These are phyloP conservation scores for Trypanosoma lewisi DNA, from an alignment of 208 protist genomes.

Conservation along the genomic window DNA sequence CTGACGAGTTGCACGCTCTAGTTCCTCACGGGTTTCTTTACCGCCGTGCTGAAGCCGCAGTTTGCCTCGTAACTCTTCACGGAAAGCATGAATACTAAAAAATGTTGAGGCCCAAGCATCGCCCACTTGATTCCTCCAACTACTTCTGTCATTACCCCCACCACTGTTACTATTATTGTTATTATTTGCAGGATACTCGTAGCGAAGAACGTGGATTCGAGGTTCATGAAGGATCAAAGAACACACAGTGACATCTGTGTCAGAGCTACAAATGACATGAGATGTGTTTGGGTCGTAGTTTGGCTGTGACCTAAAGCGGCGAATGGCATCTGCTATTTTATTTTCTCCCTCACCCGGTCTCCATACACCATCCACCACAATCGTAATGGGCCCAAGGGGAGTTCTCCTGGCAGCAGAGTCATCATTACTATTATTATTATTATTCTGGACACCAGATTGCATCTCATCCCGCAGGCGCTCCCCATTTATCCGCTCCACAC, in stretches of 20 bases:
- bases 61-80: slow-evolving; percentile 52
- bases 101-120: slow-evolving; percentile 81
- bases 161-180: not conserved
- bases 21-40: not conserved
- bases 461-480: slow-evolving; percentile 54
- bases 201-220: slow-evolving; percentile 95
- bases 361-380: slow-evolving; percentile 94
- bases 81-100: slow-evolving; percentile 85
- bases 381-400: slow-evolving; percentile 42
- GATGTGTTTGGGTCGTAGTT: slow-evolving; percentile 96
- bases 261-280: slow-evolving; percentile 98
- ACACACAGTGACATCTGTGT: slow-evolving; percentile 99
- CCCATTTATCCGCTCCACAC: slow-evolving; percentile 82
- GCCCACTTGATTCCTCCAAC: slow-evolving; percentile 12
- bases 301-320: slow-evolving; percentile 66
- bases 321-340: slow-evolving; percentile 87
- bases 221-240: slow-evolving; percentile 97
- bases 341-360: slow-evolving; percentile 97
- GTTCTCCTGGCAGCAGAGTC: not conserved
- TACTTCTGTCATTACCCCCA: not conserved
- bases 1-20: slow-evolving; percentile 7
- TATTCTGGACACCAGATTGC: slow-evolving; percentile 2
- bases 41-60: slow-evolving; percentile 27
- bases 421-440: not conserved
- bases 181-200: slow-evolving; percentile 86